Conservation (phyloP, 148 eudicot genomes). For the Polygonum aviculare region DNA sequence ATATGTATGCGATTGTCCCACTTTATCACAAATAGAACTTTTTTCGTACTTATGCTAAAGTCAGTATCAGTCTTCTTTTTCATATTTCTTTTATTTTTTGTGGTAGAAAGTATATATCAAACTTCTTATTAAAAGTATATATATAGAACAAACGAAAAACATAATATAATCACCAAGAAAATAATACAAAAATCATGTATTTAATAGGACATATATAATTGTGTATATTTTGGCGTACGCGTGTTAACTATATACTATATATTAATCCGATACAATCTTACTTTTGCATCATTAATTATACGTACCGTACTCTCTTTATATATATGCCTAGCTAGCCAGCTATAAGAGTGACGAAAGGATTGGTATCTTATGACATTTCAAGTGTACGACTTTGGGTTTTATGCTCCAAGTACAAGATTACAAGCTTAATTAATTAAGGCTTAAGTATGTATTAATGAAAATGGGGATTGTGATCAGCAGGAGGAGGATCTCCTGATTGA, state of each 20-base stretch:
- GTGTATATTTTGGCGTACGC: not conserved
- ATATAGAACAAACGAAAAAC: not conserved
- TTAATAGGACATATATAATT: not conserved
- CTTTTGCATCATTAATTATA: not conserved
- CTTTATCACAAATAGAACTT: not conserved
- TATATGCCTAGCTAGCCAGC: not conserved
- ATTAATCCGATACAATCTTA: not conserved
- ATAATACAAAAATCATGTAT: too few species aligned
- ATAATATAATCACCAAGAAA: not conserved
- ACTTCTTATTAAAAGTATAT: not conserved
- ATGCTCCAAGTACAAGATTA: not conserved
- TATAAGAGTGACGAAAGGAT: too few species aligned
- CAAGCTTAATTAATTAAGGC: too few species aligned
- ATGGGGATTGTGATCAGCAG: not conserved
- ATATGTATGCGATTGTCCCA: not conserved
- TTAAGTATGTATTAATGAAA: not conserved
- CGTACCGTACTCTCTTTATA: not conserved
- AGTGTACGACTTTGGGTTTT: not conserved
- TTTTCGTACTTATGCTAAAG: too few species aligned
- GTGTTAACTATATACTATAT: not conserved
- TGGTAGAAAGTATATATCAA: not conserved
- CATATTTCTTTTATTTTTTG: too few species aligned
- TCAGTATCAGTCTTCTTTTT: too few species aligned
- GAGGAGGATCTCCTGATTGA: not conserved
- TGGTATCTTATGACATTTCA: not conserved